Evolutionary conservation across 345 rosid genomes (phyloP).

Genomic region (Dipteronia dyeriana): DNA sequence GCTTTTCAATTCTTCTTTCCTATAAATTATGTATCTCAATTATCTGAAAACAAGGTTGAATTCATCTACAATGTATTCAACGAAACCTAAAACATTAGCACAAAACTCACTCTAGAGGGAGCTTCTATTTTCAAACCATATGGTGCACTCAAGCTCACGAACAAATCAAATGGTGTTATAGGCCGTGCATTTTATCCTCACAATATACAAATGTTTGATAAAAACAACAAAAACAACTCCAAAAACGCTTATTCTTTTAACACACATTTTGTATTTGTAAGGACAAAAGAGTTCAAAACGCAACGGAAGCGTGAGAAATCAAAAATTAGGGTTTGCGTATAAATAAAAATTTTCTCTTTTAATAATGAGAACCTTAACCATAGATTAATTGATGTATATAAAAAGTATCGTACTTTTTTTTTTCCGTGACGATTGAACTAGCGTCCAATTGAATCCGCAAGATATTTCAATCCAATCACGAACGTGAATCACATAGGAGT

Average conservation of each 20-base stretch:
- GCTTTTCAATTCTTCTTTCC: conserved; percentile 22
- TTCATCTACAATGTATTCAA: conserved; percentile 53
- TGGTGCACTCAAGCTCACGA: conserved; percentile 55
- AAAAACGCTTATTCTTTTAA: conserved; percentile 35
- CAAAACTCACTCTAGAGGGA: conserved; percentile 19
- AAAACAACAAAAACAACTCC: not conserved
- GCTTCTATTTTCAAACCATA: conserved; percentile 35
- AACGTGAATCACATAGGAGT: no score
- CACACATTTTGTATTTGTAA: conserved; percentile 54
- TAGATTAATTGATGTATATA: no score
- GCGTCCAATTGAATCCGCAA: no score
- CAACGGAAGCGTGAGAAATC: no score
- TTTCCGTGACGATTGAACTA: no score
- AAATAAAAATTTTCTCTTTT: no score
- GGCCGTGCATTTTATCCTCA: conserved; percentile 56
- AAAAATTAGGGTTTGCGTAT: no score
- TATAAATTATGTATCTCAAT: not conserved
- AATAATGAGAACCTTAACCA: no score
- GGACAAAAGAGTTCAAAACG: no score
- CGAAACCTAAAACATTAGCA: not conserved
- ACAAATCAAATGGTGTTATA: conserved; percentile 19
- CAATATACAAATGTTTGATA: conserved; percentile 30
- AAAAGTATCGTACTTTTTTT: no score
- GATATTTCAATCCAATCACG: no score
- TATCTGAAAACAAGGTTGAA: conserved; percentile 1